phyloP scores from a whole-genome alignment of 2,329 filamentous ascomycete species.

The Ceratocystis huliohia region DNA sequence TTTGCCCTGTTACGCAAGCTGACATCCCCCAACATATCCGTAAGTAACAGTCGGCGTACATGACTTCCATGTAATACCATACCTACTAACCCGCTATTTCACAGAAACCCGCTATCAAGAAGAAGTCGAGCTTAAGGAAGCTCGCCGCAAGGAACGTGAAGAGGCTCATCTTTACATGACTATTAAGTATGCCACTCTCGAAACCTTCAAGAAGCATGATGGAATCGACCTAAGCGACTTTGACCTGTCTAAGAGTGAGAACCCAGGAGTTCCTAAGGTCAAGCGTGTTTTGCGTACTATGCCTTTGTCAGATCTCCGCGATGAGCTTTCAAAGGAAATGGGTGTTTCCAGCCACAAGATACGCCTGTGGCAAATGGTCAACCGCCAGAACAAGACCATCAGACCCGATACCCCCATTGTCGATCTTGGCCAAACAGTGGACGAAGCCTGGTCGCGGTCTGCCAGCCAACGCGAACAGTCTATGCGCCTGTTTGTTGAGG shows the following conservation, averaged over 20 bases:
- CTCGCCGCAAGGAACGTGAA: slow-evolving; percentile 73
- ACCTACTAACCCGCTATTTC: slow-evolving; percentile 16
- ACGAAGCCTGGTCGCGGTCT: slow-evolving; percentile 48
- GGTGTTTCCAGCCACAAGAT: slow-evolving; percentile 55
- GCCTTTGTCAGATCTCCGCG: slow-evolving; percentile 62
- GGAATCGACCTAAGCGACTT: slow-evolving; percentile 70
- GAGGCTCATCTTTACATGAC: slow-evolving; percentile 89
- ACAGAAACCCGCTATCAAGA: slow-evolving; percentile 63
- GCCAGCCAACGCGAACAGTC: slow-evolving; percentile 52
- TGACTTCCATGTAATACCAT: background rate
- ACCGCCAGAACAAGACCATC: slow-evolving; percentile 92
- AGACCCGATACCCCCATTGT: slow-evolving; percentile 78
- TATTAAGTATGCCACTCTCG: slow-evolving; percentile 67
- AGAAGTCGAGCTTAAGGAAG: slow-evolving; percentile 64
- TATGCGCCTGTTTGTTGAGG: slow-evolving; percentile 79
- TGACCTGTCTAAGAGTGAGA: slow-evolving; percentile 29
- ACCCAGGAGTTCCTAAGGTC: slow-evolving; percentile 52
- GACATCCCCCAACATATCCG: slow-evolving; percentile 49
- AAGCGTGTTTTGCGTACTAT: slow-evolving; percentile 66
- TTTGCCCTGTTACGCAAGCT: slow-evolving; percentile 60
- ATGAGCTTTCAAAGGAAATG: slow-evolving; percentile 57
- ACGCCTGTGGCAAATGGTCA: slow-evolving; percentile 94
- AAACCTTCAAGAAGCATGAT: slow-evolving; percentile 67
- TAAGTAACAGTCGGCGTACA: background rate
- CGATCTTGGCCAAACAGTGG: slow-evolving; percentile 62